Percentiles rank a stretch among this genome's conserved stretches.
Evolutionary conservation across 345 rosid species (phyloP).

Genomic region (Citrus trifoliata): DNA sequence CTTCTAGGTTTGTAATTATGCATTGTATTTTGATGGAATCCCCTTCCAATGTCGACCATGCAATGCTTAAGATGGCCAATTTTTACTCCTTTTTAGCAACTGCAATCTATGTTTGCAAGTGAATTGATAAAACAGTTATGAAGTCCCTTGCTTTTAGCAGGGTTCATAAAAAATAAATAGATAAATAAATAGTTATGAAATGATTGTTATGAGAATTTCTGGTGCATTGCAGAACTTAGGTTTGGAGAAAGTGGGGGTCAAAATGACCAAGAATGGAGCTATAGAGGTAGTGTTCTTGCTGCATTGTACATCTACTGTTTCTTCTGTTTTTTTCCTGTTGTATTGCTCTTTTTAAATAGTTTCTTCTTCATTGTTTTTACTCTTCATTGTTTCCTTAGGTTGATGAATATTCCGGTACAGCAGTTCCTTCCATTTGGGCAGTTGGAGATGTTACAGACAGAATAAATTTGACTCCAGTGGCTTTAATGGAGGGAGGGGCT

Average conservation of each 20-base stretch:
- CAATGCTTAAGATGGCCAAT: not conserved
- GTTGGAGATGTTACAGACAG: constrained; percentile 97
- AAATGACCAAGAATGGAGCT: constrained; percentile 75
- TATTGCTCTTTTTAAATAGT: not conserved
- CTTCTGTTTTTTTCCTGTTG: not conserved
- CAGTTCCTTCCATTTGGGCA: constrained; percentile 95
- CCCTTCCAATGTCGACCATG: not conserved
- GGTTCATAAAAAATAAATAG: too few species aligned
- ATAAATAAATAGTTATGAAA: constrained; percentile 5
- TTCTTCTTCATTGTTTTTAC: constrained; percentile 11
- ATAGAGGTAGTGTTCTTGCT: constrained; percentile 56
- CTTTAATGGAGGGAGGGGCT: constrained; percentile 98
- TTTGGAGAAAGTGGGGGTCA: constrained; percentile 73
- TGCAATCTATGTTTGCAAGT: not conserved
- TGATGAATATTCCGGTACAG: constrained; percentile 79
- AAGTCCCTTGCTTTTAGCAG: not conserved
- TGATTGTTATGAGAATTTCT: constrained; percentile 17
- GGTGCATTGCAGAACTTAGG: constrained; percentile 76
- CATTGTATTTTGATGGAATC: not conserved
- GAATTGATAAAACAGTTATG: not conserved
- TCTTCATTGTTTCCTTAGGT: constrained; percentile 48
- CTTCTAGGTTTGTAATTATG: not conserved
- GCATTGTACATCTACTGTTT: constrained; percentile 8
- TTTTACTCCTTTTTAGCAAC: not conserved
- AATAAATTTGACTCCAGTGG: constrained; percentile 95